A percentile compares a stretch with the other conserved stretches of the same genome.
These are phyloP conservation scores for Diaporthe ilicicola DNA, from an alignment of 2,329 filamentous ascomycete genomes.

Conservation along the genomic window DNA sequence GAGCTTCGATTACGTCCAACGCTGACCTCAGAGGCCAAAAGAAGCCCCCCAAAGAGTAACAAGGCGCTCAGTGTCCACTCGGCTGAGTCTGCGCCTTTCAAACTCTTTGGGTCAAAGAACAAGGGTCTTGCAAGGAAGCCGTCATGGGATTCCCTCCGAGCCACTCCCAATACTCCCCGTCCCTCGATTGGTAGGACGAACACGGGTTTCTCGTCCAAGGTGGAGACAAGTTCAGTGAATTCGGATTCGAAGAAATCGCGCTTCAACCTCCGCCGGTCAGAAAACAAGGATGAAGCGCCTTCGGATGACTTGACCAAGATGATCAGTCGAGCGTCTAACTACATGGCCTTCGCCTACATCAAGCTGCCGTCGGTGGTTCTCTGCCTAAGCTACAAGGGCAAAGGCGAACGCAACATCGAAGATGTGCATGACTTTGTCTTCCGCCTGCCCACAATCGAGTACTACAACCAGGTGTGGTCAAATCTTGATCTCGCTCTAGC, in stretches of 20 bases:
- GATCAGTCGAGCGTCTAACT: constrained; percentile 93
- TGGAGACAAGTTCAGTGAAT: constrained; percentile 46
- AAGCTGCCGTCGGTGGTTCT: constrained; percentile 95
- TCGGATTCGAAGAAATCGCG: constrained; percentile 57
- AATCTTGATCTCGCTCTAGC: constrained; percentile 93
- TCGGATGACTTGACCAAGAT: constrained; percentile 95
- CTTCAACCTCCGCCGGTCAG: constrained; percentile 62
- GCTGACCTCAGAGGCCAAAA: constrained; percentile 64
- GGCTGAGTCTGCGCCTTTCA: constrained; percentile 54
- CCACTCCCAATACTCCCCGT: constrained; percentile 49
- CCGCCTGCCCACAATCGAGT: constrained; percentile 91
- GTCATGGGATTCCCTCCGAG: constrained; percentile 64
- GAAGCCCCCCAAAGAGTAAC: constrained; percentile 45
- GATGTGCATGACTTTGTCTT: constrained; percentile 99
- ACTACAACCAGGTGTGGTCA: constrained; percentile 99
- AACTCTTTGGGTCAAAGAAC: constrained; percentile 58
- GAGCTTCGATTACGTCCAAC: constrained; percentile 87
- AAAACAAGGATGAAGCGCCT: constrained; percentile 65
- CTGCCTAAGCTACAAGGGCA: constrained; percentile 96
- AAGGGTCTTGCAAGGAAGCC: constrained; percentile 60
- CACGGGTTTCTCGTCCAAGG: constrained; percentile 54
- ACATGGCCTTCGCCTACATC: constrained; percentile 96
- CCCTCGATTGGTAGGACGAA: constrained; percentile 53
- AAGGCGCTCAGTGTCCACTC: constrained; percentile 61
- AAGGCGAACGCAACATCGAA: constrained; percentile 92